Evolutionary conservation across 2,329 filamentous ascomycete genomes (phyloP).

Genomic region (Lithohypha guttulata): DNA sequence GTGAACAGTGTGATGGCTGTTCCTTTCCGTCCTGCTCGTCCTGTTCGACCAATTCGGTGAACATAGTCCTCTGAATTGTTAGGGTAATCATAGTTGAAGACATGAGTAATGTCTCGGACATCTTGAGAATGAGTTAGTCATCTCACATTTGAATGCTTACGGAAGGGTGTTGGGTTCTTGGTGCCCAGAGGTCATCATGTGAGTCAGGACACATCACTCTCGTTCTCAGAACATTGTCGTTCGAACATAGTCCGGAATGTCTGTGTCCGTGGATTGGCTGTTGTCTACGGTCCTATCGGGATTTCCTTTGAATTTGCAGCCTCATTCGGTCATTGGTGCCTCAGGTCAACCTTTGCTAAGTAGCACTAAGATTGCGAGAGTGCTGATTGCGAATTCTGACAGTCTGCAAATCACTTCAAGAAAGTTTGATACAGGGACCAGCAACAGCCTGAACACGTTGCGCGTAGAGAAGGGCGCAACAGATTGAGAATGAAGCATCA

Average conservation of each 20-base stretch:
- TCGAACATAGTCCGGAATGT: conserved; percentile 30
- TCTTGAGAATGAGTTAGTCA: conserved; percentile 86
- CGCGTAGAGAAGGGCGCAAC: conserved; percentile 73
- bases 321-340: conserved; percentile 66
- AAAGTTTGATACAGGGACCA: conserved; percentile 73
- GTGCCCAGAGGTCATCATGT: conserved; percentile 41
- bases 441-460: conserved; percentile 74
- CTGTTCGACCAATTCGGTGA: conserved; percentile 90
- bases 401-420: conserved; percentile 57
- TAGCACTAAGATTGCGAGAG: conserved; percentile 64
- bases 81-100: conserved; percentile 46
- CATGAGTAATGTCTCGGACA: conserved; percentile 99
- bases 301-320: conserved; percentile 61
- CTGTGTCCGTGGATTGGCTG: conserved; percentile 39
- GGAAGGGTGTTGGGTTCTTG: conserved; percentile 29
- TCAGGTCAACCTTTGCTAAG: conserved; percentile 17
- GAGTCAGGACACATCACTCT: conserved; percentile 51
- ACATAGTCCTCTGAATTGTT: conserved; percentile 69
- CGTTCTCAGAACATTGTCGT: conserved; percentile 33
- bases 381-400: conserved; percentile 24
- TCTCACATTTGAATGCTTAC: conserved; percentile 37
- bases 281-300: conserved; percentile 49
- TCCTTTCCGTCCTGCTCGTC: conserved; percentile 82
- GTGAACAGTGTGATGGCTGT: conserved; percentile 98
- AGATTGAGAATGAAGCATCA: conserved; percentile 70